Percentiles rank a stretch among this genome's conserved stretches.
phyloP scores from a whole-genome alignment of 805 yeast genomes.

The Zygoascus biomembranicola region DNA sequence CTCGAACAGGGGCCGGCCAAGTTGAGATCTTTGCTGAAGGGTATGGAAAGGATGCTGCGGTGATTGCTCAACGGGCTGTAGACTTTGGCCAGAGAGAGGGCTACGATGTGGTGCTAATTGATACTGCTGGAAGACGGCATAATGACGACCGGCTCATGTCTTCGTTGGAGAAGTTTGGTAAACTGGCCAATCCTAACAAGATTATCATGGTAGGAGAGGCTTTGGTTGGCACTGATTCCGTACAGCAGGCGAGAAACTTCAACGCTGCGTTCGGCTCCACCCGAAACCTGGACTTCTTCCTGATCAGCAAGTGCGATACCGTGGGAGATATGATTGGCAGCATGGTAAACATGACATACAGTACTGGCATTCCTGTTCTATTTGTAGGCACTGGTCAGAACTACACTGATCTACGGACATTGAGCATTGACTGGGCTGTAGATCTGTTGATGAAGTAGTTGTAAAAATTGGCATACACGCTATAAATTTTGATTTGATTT shows the following conservation, averaged over 20 bases:
- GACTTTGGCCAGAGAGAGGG: slow-evolving; percentile 60
- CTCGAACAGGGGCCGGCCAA: slow-evolving; percentile 35
- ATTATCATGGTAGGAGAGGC: slow-evolving; percentile 99
- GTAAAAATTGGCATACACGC: neutral
- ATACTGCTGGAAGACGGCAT: slow-evolving; percentile 96
- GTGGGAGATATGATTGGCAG: slow-evolving; percentile 96
- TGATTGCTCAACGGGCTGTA: slow-evolving; percentile 86
- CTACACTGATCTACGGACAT: slow-evolving; percentile 83
- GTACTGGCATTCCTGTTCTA: slow-evolving; percentile 89
- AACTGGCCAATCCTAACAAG: slow-evolving; percentile 90
- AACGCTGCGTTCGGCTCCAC: slow-evolving; percentile 85
- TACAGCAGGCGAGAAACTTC: slow-evolving; percentile 88
- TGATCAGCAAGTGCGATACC: slow-evolving; percentile 91
- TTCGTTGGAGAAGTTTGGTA: slow-evolving; percentile 88
- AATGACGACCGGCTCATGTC: slow-evolving; percentile 93
- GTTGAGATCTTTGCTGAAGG: slow-evolving; percentile 90
- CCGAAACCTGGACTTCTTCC: slow-evolving; percentile 78
- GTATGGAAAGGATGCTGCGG: slow-evolving; percentile 95
- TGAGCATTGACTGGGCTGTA: slow-evolving; percentile 90
- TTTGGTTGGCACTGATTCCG: slow-evolving; percentile 93
- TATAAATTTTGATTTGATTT: no score
- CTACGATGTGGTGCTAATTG: slow-evolving; percentile 84
- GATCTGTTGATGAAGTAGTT: slow-evolving; percentile 51
- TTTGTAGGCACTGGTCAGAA: slow-evolving; percentile 98
- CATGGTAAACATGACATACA: slow-evolving; percentile 95